Base-by-base conservation (phyloP, 1,284 basidiomycete species). In the Cerrena zonata region DNA sequence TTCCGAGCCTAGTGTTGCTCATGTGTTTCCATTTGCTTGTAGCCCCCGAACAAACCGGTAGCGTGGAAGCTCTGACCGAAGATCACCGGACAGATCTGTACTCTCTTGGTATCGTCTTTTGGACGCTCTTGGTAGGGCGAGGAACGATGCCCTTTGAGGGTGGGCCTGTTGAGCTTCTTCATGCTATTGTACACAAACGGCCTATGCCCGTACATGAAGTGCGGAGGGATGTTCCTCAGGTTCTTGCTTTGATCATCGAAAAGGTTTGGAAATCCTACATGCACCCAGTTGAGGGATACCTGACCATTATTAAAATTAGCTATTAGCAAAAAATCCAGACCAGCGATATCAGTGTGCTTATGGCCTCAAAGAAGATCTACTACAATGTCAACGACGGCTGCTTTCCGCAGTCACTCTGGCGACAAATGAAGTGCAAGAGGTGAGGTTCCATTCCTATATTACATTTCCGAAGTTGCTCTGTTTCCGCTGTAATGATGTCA, bases 121-220 rank as follows among this genome's bases (percentile, higher is more conserved):
- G 82, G 82, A 82, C 82, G 5, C 67, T 84, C 3, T 69, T 86
- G 19, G 82, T 85, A 22, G 83, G 83, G 23, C 70, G 79, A 45
- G 84, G 82, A 0, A 79, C 79, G 56, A 75, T 85, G 73, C 84
- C 82, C 0, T 86, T 86, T 53, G 83, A 85, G 63, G 83, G 83
- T n/a, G 78, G 76, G 1, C 79, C 82, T 0, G 65, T 82, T 54
- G 84, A 86, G 58, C 69, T 87, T 22, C 60, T 86, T 47, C 81
- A 85, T 59, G 74, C 82, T 2, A 82, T 86, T 45, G 82, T 84
- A 27, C 82, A 86, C 61, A 84, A 81, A 57, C 67, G 80, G 13
- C 81, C 84, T 0, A 83, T 84, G 77, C 81, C 80, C 12, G 83
- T 86, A 4, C 83, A 86, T 57, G 84, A 86, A 62, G 79, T 86